Conservation (phyloP, 164 flowering plant species). For the Annona squamosa region DNA sequence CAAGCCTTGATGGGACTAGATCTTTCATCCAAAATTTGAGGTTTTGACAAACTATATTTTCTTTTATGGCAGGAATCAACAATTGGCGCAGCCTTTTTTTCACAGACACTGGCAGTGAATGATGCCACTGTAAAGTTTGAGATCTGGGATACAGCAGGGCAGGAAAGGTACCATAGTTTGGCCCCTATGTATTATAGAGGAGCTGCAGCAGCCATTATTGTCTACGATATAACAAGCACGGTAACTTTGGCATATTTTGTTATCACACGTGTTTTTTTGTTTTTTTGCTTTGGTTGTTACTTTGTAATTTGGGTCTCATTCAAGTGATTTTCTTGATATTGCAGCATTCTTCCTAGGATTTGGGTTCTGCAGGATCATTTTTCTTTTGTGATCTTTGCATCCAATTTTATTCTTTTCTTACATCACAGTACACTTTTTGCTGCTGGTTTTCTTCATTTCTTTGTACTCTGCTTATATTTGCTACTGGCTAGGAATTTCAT, state of each 20-base stretch:
- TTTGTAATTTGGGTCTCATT: not conserved
- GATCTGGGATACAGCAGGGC: slow-evolving; percentile 87
- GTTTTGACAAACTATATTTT: not conserved
- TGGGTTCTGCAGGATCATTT: not conserved
- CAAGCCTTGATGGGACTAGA: not conserved
- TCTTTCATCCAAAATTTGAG: not conserved
- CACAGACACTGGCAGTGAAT: slow-evolving; percentile 54
- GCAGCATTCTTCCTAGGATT: not conserved
- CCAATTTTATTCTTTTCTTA: not conserved
- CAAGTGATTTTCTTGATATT: not conserved
- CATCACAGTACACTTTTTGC: not conserved
- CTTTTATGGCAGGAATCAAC: slow-evolving; percentile 49
- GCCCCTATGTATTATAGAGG: slow-evolving; percentile 81
- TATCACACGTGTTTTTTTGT: not conserved
- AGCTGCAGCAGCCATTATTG: slow-evolving; percentile 69
- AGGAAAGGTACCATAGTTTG: slow-evolving; percentile 67
- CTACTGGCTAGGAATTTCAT: too few species aligned
- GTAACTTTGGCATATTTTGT: slow-evolving; percentile 13
- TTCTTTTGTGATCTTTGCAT: not conserved
- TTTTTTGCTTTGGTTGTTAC: not conserved
- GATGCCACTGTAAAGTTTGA: slow-evolving; percentile 62
- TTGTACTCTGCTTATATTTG: too few species aligned
- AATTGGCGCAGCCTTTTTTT: slow-evolving; percentile 67
- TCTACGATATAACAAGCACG: slow-evolving; percentile 53
- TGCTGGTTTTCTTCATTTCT: not conserved